Conservation (phyloP, 2,329 filamentous ascomycete genomes). For the Ceratocystis smalleyi region DNA sequence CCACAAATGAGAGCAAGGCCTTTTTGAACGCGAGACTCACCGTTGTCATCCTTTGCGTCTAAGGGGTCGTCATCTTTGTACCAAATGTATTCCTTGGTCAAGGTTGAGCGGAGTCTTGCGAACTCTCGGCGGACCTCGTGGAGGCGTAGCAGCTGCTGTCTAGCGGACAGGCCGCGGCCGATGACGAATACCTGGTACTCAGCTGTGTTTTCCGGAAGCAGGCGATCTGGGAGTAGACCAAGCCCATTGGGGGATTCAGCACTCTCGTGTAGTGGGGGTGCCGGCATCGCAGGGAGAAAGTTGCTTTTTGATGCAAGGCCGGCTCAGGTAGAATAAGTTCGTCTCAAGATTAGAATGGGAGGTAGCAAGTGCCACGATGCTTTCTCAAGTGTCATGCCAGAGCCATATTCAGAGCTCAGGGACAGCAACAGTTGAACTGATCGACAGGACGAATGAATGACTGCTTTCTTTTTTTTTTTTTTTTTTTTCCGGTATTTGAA, state of each 20-base stretch:
- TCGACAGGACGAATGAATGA: too few relatives aligned
- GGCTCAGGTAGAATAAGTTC: neutral
- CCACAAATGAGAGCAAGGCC: neutral
- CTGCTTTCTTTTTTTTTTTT: too few relatives aligned
- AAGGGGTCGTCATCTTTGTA: conserved; percentile 72
- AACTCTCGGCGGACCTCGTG: conserved; percentile 57
- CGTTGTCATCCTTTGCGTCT: conserved; percentile 42
- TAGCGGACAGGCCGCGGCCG: conserved; percentile 36
- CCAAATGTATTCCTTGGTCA: conserved; percentile 86
- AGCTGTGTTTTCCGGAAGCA: conserved; percentile 64
- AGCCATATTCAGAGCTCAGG: too few relatives aligned
- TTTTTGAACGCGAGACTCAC: conserved; percentile 26
- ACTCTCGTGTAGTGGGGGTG: neutral
- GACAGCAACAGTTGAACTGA: too few relatives aligned
- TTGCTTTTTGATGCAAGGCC: neutral
- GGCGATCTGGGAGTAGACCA: neutral
- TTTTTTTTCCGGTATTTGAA: too few relatives aligned
- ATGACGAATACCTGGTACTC: conserved; percentile 70
- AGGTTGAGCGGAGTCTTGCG: conserved; percentile 41
- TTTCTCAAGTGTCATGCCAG: too few relatives aligned
- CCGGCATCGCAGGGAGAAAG: neutral
- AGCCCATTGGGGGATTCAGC: neutral
- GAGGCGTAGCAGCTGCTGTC: conserved; percentile 48
- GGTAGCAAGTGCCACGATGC: too few relatives aligned
- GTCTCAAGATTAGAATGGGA: neutral